Evolutionary conservation across 306 rosid genomes (phyloP).

Genomic region (barrel medic (Medicago truncatula)): DNA sequence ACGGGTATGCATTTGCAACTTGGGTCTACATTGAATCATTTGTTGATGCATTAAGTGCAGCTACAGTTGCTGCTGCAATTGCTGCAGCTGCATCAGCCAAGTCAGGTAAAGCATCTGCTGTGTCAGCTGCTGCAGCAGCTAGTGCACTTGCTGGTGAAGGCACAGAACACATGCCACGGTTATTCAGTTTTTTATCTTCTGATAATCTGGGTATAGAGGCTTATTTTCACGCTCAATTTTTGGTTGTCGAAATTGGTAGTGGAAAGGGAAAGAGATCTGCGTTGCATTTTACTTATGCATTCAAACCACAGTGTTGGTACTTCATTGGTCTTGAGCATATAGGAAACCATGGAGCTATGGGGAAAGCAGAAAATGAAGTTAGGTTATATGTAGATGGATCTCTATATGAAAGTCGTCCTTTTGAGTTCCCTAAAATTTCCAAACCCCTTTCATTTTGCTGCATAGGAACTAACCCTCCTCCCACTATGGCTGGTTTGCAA

Average conservation of each 20-base stretch:
- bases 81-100: conserved; percentile 97
- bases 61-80: conserved; percentile 99
- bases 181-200: conserved; percentile 92
- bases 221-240: conserved; percentile 95
- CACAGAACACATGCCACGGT: conserved; percentile 95
- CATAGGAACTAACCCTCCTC: conserved; percentile 99
- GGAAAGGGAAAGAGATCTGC: conserved; percentile 97
- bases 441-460: conserved; percentile 98
- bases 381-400: conserved; percentile 88
- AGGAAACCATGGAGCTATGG: conserved; percentile 79
- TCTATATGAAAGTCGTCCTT: conserved; percentile 87
- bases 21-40: conserved; percentile 99
- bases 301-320: conserved; percentile 99
- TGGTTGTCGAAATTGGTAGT: conserved; percentile 89
- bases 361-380: conserved; percentile 86
- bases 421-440: conserved; percentile 92
- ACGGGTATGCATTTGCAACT: conserved; percentile 96
- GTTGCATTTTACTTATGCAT: conserved; percentile 93
- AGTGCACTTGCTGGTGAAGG: conserved; percentile 99
- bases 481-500: conserved; percentile 99
- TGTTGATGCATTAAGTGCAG: conserved; percentile 92
- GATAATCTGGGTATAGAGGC: conserved; percentile 99
- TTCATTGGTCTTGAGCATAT: conserved; percentile 93
- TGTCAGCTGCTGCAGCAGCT: conserved; percentile 99
- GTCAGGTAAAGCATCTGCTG: conserved; percentile 96